A percentile compares a stretch with the other conserved stretches of the same genome.
Conservation (phyloP, 345 rosid genomes). For the Rhizophora mangle region DNA sequence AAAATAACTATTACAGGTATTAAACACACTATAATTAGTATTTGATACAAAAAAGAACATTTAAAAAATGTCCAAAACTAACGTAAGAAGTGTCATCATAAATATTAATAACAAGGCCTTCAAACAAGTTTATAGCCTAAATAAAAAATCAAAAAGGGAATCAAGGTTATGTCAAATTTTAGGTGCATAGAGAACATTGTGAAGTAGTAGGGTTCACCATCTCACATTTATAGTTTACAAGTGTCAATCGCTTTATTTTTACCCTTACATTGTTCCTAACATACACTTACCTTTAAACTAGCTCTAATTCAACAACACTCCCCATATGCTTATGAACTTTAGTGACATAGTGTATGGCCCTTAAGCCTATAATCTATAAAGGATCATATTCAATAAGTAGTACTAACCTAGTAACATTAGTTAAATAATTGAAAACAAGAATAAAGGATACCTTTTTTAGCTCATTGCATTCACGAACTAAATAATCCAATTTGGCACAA, state of each 20-base stretch:
- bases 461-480: background rate
- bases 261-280: background rate
- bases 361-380: too few species aligned
- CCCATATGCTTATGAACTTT: background rate
- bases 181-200: too few species aligned
- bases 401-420: background rate
- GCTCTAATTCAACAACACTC: background rate
- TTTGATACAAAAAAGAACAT: too few species aligned
- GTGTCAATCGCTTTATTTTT: background rate
- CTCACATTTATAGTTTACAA: background rate
- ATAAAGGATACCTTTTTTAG: background rate
- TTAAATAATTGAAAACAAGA: background rate
- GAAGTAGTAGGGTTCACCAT: background rate
- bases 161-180: too few species aligned
- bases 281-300: too few species aligned
- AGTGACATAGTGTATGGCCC: background rate
- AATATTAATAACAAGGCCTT: too few species aligned
- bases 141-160: too few species aligned
- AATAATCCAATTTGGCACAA: too few species aligned
- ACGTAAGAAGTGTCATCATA: too few species aligned
- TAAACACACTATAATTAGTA: too few species aligned
- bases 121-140: too few species aligned
- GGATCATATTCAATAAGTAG: background rate
- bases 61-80: accelerated
- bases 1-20: too few species aligned